Percentiles rank a stretch among this genome's conserved stretches.
Conservation (phyloP, 1,139 yeast species). For the Kurtzmaniella quercitrusa region DNA sequence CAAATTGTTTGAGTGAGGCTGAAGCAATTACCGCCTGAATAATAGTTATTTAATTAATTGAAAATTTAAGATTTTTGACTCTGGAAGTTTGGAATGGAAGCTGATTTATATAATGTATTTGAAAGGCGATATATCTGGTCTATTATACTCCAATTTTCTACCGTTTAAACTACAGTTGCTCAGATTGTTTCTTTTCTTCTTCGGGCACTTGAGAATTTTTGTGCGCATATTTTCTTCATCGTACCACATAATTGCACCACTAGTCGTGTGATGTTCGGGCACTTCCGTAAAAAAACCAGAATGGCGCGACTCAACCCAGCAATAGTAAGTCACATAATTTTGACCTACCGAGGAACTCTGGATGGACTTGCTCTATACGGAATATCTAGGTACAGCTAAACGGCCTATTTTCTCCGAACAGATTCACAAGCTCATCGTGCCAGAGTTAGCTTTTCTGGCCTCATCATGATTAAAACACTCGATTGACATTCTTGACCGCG, state of each 20-base stretch:
- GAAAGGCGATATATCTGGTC: too few species aligned
- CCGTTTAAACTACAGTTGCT: background rate
- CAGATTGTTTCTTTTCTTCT: background rate
- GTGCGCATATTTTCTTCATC: background rate
- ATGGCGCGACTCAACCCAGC: background rate
- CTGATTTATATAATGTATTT: too few species aligned
- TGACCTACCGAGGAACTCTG: background rate
- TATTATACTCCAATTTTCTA: background rate
- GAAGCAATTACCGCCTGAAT: background rate
- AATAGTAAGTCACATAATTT: background rate
- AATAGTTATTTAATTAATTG: too few species aligned
- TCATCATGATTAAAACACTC: too few species aligned
- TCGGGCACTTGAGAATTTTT: background rate
- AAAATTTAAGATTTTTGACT: too few species aligned
- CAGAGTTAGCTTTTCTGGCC: background rate
- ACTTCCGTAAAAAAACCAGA: background rate
- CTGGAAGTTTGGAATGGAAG: too few species aligned
- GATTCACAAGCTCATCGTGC: too few species aligned
- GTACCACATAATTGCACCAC: background rate
- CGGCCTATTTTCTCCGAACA: too few species aligned
- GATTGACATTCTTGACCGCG: too few species aligned
- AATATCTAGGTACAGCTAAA: too few species aligned
- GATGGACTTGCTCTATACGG: background rate
- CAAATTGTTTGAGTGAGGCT: background rate
- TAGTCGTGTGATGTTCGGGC: background rate